phyloP scores from a whole-genome alignment of 2,329 filamentous ascomycete species.

The Exophiala spinifera region DNA sequence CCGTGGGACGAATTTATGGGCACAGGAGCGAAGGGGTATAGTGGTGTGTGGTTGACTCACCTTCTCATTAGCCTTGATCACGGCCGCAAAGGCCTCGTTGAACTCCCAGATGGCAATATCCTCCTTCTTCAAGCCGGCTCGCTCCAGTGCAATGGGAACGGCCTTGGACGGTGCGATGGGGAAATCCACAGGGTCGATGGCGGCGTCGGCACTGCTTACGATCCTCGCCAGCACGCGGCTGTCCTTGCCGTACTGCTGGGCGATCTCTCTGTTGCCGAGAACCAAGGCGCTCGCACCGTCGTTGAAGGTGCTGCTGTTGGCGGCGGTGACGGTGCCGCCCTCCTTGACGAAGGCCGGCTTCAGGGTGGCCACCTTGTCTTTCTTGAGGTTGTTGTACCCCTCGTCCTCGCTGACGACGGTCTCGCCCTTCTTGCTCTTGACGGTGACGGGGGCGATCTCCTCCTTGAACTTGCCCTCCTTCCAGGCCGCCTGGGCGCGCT shows the following conservation, averaged over 20 bases:
- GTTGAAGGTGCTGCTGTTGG: constrained; percentile 90
- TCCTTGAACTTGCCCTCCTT: constrained; percentile 76
- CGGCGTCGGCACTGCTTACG: constrained; percentile 81
- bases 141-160: constrained; percentile 81
- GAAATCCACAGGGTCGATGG: constrained; percentile 89
- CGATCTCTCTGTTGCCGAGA: constrained; percentile 74
- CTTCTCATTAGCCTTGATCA: constrained; percentile 93
- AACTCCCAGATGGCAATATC: constrained; percentile 97
- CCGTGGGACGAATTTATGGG: no score
- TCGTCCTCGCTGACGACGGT: constrained; percentile 78
- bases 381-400: constrained; percentile 80
- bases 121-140: constrained; percentile 85
- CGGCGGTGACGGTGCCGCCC: constrained; percentile 86
- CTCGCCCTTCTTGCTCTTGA: constrained; percentile 80
- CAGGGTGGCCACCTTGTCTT: constrained; percentile 78
- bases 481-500: constrained; percentile 88
- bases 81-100: constrained; percentile 95
- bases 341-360: constrained; percentile 89
- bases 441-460: constrained; percentile 83
- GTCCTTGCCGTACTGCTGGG: constrained; percentile 71
- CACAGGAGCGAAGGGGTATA: no score
- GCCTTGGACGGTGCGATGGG: constrained; percentile 88
- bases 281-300: constrained; percentile 91
- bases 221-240: constrained; percentile 86
- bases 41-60: constrained; percentile 47